phyloP scores from a whole-genome alignment of 2,329 filamentous ascomycete species.

The Mycogone perniciosa region DNA sequence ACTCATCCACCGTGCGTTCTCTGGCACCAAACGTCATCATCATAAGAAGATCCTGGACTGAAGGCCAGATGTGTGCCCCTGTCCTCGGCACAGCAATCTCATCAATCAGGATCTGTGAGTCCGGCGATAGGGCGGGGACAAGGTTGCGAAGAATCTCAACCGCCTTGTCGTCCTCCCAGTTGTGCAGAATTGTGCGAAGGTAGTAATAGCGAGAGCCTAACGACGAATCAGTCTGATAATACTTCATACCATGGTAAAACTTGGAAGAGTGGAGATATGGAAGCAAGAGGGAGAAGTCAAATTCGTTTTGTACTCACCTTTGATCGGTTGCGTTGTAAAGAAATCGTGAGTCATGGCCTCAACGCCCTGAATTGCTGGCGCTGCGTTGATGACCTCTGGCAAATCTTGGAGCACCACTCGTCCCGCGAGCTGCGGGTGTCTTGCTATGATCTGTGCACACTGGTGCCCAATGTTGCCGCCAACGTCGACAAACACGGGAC shows the following conservation, averaged over 20 bases:
- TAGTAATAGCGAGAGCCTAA: constrained; percentile 18
- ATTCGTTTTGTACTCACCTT: too few species aligned
- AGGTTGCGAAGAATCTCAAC: constrained; percentile 25
- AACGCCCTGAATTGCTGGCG: constrained; percentile 4
- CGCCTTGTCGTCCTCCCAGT: constrained; percentile 30
- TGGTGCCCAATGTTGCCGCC: constrained; percentile 6
- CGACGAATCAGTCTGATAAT: too few species aligned
- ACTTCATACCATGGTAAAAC: too few species aligned
- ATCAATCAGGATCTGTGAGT: constrained; percentile 29
- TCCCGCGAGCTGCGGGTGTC: constrained; percentile 1
- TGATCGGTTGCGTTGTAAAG: constrained; percentile 17
- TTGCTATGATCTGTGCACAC: background rate
- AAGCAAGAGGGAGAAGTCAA: too few species aligned
- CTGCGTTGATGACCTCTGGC: background rate
- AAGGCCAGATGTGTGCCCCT: constrained; percentile 4
- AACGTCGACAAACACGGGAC: constrained; percentile 1
- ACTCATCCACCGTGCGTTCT: constrained; percentile 1
- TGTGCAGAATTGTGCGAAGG: constrained; percentile 33
- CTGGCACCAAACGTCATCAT: background rate
- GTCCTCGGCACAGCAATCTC: constrained; percentile 29
- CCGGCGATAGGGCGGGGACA: constrained; percentile 27
- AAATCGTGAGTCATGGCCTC: constrained; percentile 20
- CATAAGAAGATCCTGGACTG: constrained; percentile 4
- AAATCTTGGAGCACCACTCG: constrained; percentile 6
- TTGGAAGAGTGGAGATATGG: too few species aligned